phyloP scores from a whole-genome alignment of 2,329 filamentous ascomycete genomes.

The Tolypocladium tundrense region DNA sequence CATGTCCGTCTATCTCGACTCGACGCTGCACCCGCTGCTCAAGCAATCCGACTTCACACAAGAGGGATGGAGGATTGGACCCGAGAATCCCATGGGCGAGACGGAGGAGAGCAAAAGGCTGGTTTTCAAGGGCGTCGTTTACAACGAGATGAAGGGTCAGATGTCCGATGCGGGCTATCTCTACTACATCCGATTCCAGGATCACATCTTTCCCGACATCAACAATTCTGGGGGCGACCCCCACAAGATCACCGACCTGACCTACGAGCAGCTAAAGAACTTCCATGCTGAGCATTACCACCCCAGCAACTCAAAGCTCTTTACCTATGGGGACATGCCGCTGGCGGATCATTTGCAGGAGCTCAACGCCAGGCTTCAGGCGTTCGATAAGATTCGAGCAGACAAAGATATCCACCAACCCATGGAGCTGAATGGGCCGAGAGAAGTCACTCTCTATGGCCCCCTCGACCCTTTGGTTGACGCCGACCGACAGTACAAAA shows the following conservation, averaged over 20 bases:
- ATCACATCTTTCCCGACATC: conserved; percentile 86
- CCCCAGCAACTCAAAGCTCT: conserved; percentile 90
- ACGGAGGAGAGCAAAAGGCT: conserved; percentile 53
- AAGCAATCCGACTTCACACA: conserved; percentile 90
- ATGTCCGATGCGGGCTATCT: conserved; percentile 96
- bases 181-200: conserved; percentile 91
- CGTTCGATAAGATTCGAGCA: conserved; percentile 60
- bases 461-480: conserved; percentile 82
- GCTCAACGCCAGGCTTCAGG: conserved; percentile 61
- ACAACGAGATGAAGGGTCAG: conserved; percentile 99
- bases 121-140: conserved; percentile 95
- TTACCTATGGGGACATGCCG: conserved; percentile 93
- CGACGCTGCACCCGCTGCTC: conserved; percentile 79
- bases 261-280: conserved; percentile 75
- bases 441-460: conserved; percentile 61
- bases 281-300: conserved; percentile 95
- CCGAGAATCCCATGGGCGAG: conserved; percentile 66
- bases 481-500: conserved; percentile 82
- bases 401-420: conserved; percentile 70
- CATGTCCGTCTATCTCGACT: conserved; percentile 92
- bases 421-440: conserved; percentile 59
- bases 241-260: conserved; percentile 90
- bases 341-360: conserved; percentile 71
- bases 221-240: conserved; percentile 97
- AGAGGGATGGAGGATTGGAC: conserved; percentile 93